phyloP scores from a whole-genome alignment of 2,329 filamentous ascomycete species.

The Aspergillus spinulosporus region DNA sequence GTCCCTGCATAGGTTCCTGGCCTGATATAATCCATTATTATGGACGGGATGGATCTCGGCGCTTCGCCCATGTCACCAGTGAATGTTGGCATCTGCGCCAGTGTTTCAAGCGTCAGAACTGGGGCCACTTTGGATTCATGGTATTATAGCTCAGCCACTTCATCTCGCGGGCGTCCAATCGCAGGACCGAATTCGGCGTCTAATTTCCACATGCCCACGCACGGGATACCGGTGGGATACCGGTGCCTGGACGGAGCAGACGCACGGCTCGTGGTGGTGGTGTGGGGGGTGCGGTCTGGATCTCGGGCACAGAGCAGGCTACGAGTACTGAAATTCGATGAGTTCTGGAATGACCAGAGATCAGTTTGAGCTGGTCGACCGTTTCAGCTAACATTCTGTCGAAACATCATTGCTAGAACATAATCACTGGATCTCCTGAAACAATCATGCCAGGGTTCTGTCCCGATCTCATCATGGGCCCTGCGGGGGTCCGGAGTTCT shows the following conservation, averaged over 20 bases:
- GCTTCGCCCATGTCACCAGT: neutral
- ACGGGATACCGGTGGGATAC: neutral
- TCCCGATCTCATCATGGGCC: constrained; percentile 1
- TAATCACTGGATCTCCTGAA: neutral
- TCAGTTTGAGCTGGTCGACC: too few relatives aligned
- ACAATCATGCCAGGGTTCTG: neutral
- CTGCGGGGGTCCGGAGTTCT: neutral
- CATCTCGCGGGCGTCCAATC: neutral
- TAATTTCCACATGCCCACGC: neutral
- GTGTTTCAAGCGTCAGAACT: neutral
- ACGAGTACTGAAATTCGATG: too few relatives aligned
- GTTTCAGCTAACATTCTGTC: too few relatives aligned
- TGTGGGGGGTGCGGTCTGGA: too few relatives aligned
- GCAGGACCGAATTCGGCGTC: neutral
- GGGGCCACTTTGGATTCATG: neutral
- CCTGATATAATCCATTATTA: neutral
- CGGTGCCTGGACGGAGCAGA: too few relatives aligned
- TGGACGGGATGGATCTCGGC: neutral
- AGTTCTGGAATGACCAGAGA: too few relatives aligned
- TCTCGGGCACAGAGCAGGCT: too few relatives aligned
- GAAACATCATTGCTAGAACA: too few relatives aligned
- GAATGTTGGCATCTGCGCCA: neutral
- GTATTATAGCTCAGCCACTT: neutral
- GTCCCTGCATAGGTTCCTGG: neutral
- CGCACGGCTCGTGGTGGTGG: too few relatives aligned